phyloP scores from a whole-genome alignment of 306 rosid species.

The Quercus variabilis region DNA sequence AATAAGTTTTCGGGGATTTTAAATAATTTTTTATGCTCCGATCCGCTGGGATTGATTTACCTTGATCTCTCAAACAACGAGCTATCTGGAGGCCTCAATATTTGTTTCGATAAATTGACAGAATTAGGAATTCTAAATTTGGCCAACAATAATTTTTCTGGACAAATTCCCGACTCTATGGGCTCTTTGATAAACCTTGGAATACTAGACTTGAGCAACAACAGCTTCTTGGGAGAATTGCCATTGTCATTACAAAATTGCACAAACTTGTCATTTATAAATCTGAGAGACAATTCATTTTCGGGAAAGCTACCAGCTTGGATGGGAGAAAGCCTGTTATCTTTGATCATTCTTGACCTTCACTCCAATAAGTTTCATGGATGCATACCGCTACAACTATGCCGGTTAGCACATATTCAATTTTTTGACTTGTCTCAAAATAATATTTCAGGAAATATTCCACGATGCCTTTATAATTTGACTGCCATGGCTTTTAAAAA shows the following conservation, averaged over 20 bases:
- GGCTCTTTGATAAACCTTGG: too few relatives aligned
- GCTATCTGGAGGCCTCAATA: neutral
- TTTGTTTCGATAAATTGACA: neutral
- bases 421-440: constrained; percentile 12
- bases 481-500: constrained; percentile 1
- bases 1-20: constrained; percentile 10
- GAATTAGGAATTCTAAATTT: neutral
- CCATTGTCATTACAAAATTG: constrained; percentile 21
- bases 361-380: constrained; percentile 9
- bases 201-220: neutral
- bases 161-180: constrained; percentile 1
- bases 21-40: neutral
- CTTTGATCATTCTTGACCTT: neutral
- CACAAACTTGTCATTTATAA: constrained; percentile 2
- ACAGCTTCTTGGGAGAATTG: constrained; percentile 19
- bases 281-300: constrained; percentile 14
- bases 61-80: constrained; percentile 22
- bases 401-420: neutral
- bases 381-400: neutral
- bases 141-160: constrained; percentile 5
- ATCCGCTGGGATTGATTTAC: neutral
- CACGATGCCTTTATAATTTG: constrained; percentile 7
- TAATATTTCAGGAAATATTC: neutral
- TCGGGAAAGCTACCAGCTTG: constrained; percentile 19
- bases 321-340: constrained; percentile 5